Evolutionary conservation across 2,329 filamentous ascomycete species (phyloP), one percentile per base, ranked within the genome.

Genomic region (Verticillium nubilum): DNA sequence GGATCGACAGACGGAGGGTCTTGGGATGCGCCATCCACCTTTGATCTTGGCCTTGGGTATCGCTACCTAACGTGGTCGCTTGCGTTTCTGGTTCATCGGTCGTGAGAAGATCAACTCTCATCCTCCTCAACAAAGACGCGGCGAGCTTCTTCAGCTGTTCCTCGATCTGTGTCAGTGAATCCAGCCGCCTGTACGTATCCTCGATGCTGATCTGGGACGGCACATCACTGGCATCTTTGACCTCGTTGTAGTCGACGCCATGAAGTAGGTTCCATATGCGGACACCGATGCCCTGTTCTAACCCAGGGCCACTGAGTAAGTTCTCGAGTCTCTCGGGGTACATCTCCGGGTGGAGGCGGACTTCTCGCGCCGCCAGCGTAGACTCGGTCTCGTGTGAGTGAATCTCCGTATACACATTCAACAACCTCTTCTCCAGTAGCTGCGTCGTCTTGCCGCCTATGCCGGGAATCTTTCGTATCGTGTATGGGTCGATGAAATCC

Each of bases 151-250:
- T 73, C 47, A 97, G 77, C 73, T 96, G 88, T 63, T 83, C 84
- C 50, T 78, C 75, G 29, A 96, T 85, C 60, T 87, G 81, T 1
- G 84, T 72, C 57, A 88, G 70, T 0, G 80, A 86, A 65, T 89
- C 84, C 1, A 97, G 77, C 0, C 86, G 85, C 26, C 85, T 82
- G 71, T 96, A 98, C 17, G 92, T 95, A 73, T 98, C 93, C 70
- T 98, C 94, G 63, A 98, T 95, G 72, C 91, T 95, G 70, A 98
- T 96, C 72, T 97, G 93, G 1, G 86, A 86, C 0, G 94, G 94
- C 1, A 96, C 74, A 52, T 86, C 83, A 65, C 84, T 85, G 2
- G 86, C 89, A 63, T 86, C 80, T 56, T 86, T 86, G 19, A 98
- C 92, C 60, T 91, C 86, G 0, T 83, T 80, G 57, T 86, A 76